Evolutionary conservation across 116 monocot genomes (phyloP), one percentile per base, ranked within the genome.

Genomic region (Dioscorea cayenensis): DNA sequence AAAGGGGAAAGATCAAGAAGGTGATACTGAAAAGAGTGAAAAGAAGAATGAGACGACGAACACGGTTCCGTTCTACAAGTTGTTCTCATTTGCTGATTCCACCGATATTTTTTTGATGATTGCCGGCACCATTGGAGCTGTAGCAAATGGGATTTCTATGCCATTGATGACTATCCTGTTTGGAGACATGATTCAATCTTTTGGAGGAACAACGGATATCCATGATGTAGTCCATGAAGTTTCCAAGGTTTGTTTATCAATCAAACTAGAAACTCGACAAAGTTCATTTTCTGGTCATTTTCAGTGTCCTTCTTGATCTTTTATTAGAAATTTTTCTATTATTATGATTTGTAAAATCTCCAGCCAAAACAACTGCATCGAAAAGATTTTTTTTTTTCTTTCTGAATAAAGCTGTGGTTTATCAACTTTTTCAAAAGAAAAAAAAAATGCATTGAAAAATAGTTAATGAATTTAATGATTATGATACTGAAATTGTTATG

Each of bases 81-180:
- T 90, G 62, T 90, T 90, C 67, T 28, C 71, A 10, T 86, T 81
- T 71, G 90, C 90, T 5, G 90, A 90, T 71, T 69, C 76, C 37
- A 76, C 23, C 1, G 90, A 90, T 70, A 18, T 86, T 0, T 4
- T 73, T 52, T 64, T 86, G 74, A 86, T 90, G 86, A 65, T 67
- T 16, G 4, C 81, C 6, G 90, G 90, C 5, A 69, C 86, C 2
- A 63, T 79, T 27, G 81, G 73, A 12, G 83, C 84, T 4, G 14
- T 86, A 10, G 90, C 76, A 35, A 90, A 84, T 48, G 90, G 90
- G 25, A 29, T 80, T 28, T 66, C 86, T 2, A 28, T 81, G 77
- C 90, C 90, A 10, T 77, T 90, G 14, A 85, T 86, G 79, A 78
- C 83, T 0, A 38, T 90, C 66, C 71, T 90, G 2, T 81, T 89